Evolutionary conservation across 164 flowering plant genomes (phyloP), one percentile per base, ranked within the genome.

Genomic region (Chimonanthus salicifolius): DNA sequence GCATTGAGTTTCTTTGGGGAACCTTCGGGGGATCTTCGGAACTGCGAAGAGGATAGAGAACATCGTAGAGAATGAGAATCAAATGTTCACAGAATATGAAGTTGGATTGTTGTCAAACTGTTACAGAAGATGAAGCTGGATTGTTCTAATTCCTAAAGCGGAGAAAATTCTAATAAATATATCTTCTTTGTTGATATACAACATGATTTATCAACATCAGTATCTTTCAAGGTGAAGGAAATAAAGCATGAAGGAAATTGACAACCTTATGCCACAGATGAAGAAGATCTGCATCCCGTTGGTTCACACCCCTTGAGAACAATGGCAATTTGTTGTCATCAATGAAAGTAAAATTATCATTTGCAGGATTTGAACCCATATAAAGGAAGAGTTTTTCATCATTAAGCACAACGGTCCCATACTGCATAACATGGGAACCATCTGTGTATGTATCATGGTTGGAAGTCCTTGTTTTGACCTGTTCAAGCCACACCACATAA

Each of bases 401-500:
- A 74, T 81, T 89, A 15, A 93, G 85, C 84, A 81, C 85, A 72
- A 74, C 83, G 76, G 82, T 90, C 13, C 98, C 99, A 78, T 93
- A 95, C 72, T 92, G 89, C 99, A 93, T 95, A 54, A 93, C 98
- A 75, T 95, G 98, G 6, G 99, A 95, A 67, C 99, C 99, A 5
- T 77, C 74, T 72, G n/a, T 79, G 74, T 85, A 95, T 0, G 89
- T 88, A 74, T 93, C 84, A 75, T 62, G 78, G 76, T 93, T 88
- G 3, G 98, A 90, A 7, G 99, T 94, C 48, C 99, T 74, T 21
- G 71, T 67, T 81, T 86, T 93, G 3, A 95, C 97, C 97, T 94
- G 75, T 47, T 74, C 4, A 65, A 79, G 43, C 10, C 60, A 44
- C 33, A 1, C 33, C 33, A 33, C 44, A 44, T 1, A n/a, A n/a